Percentiles rank a stretch among this genome's conserved stretches.
Evolutionary conservation across 805 yeast species (phyloP).

Genomic region (Pichia membranifaciens): DNA sequence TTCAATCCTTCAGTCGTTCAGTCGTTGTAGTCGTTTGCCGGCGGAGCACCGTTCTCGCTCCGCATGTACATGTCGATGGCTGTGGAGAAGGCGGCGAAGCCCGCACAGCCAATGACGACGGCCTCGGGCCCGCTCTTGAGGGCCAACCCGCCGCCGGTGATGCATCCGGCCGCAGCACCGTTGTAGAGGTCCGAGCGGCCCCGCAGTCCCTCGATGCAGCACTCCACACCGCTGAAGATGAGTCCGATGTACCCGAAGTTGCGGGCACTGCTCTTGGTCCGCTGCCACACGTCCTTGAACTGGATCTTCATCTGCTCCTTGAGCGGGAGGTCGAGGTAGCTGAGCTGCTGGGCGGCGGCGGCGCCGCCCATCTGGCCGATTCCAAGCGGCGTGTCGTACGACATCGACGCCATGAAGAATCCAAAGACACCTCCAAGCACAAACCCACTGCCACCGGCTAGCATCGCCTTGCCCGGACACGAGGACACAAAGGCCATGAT

Average conservation of each 20-base stretch:
- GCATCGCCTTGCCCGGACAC: slow-evolving; percentile 89
- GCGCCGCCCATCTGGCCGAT: slow-evolving; percentile 27
- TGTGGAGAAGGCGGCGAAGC: slow-evolving; percentile 91
- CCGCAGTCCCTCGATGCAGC: slow-evolving; percentile 76
- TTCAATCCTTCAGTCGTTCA: too few relatives aligned
- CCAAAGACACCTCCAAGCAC: slow-evolving; percentile 95
- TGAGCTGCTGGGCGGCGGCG: slow-evolving; percentile 13
- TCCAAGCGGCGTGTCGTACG: slow-evolving; percentile 76
- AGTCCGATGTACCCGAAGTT: slow-evolving; percentile 92
- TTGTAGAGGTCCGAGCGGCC: slow-evolving; percentile 91
- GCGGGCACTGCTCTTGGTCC: slow-evolving; percentile 85
- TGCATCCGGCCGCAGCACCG: slow-evolving; percentile 89
- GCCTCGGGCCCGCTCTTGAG: slow-evolving; percentile 92
- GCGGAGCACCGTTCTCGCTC: slow-evolving; percentile 78
- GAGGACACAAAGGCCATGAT: slow-evolving; percentile 84
- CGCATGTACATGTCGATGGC: slow-evolving; percentile 85
- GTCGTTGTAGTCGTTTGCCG: slow-evolving; percentile 78
- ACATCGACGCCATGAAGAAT: slow-evolving; percentile 85
- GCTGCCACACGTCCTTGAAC: slow-evolving; percentile 83
- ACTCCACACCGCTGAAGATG: slow-evolving; percentile 88
- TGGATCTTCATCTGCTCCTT: slow-evolving; percentile 89
- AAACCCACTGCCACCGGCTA: slow-evolving; percentile 92
- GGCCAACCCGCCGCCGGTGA: slow-evolving; percentile 95
- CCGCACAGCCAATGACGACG: slow-evolving; percentile 89
- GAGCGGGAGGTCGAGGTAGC: slow-evolving; percentile 63